Base-by-base conservation (phyloP, 2,329 filamentous ascomycete genomes). In the Microsporum audouinii region DNA sequence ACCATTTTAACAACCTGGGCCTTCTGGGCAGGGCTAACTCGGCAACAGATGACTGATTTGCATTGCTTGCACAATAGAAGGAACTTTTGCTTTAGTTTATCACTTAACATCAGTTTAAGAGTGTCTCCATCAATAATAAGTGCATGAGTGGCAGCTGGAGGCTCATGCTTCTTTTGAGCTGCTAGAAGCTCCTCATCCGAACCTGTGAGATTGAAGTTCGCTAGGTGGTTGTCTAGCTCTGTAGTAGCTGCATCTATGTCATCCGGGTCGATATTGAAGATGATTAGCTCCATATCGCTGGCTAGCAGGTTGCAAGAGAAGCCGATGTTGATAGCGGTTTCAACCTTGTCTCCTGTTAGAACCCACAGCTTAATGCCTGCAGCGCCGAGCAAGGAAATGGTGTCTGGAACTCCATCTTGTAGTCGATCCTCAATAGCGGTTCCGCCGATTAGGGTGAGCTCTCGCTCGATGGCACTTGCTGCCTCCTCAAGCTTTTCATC, bases 321-420 rank as follows among this genome's bases (percentile, higher is more conserved):
- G 1, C 94, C 94, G 71, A 99, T 99, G 77, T 99, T 99, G 84
- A 99, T 99, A 62, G 95, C 94, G 29, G 94, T 99, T 76, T 99
- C 94, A 36, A 97, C 92, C 76, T 97, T 99, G 80, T 99, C 94
- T 65, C 95, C 94, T 14, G 94, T 99, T 65, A 99, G 78, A 60
- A 99, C 94, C 94, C 94, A 99, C 5, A 99, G 83, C 76, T 99
- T 99, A 75, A 99, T 96, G 72, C 95, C 95, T 60, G 94, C 94
- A 69, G 91, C 85, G 34, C 88, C 92, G 59, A 99, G 84, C 51
- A 99, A 78, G 58, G 88, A 88, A 68, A 99, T 99, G 0, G 94
- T 92, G 71, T 97, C 94, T 5, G 94, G 94, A 2, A 99, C 94
- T 62, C 92, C 94, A 68, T 99, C 94, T 75, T 99, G 94, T 33